Conservation (phyloP, 768 basidiomycete species). For the Tylopilus plumbeoviolaceoides region DNA sequence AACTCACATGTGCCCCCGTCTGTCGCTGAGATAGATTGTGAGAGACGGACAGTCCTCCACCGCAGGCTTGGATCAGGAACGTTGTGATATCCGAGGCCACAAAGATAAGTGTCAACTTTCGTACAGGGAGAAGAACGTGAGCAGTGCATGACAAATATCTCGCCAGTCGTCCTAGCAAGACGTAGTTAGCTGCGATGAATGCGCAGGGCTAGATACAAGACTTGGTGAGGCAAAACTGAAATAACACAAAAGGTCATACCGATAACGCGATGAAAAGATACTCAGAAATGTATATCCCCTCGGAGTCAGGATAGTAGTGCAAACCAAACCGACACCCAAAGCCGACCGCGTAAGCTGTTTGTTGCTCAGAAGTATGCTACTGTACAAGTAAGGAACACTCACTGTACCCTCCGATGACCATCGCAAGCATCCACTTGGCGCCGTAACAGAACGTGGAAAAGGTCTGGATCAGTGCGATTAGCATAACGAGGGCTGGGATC, state of each 20-base stretch:
- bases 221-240: slow-evolving; percentile 9
- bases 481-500: slow-evolving; percentile 30
- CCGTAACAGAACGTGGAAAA: slow-evolving; percentile 41
- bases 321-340: slow-evolving; percentile 54
- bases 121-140: slow-evolving; percentile 47
- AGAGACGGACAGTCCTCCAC: slow-evolving; percentile 5
- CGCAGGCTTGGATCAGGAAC: slow-evolving; percentile 57
- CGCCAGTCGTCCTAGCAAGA: slow-evolving; percentile 61
- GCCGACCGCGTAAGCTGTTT: slow-evolving; percentile 52
- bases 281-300: slow-evolving; percentile 50
- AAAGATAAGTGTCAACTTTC: slow-evolving; percentile 53
- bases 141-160: slow-evolving; percentile 42
- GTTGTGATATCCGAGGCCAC: slow-evolving; percentile 61
- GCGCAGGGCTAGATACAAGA: slow-evolving; percentile 53
- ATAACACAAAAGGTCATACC: slow-evolving; percentile 18
- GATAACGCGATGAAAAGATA: slow-evolving; percentile 60
- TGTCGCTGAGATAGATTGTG: slow-evolving; percentile 11
- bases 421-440: slow-evolving; percentile 55
- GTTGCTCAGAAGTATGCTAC: background rate
- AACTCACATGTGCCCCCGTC: slow-evolving; percentile 36
- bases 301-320: slow-evolving; percentile 49
- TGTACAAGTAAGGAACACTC: slow-evolving; percentile 15
- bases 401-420: slow-evolving; percentile 61
- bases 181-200: slow-evolving; percentile 67
- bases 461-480: slow-evolving; percentile 43